Evolutionary conservation across 2,329 filamentous ascomycete species (phyloP).

Genomic region (Sporothrix euskadiensis): DNA sequence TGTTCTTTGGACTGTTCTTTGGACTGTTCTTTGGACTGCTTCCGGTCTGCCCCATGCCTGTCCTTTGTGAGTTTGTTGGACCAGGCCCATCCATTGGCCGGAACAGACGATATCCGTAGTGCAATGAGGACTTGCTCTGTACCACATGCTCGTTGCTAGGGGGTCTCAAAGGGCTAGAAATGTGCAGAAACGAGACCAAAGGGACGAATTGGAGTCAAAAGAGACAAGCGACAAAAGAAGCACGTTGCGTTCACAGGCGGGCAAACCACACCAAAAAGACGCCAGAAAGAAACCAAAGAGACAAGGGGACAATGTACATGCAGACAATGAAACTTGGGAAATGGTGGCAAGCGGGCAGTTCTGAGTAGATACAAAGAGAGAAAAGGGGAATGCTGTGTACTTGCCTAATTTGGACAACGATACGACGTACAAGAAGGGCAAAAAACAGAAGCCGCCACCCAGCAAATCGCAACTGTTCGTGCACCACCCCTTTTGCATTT

Average conservation of each 20-base stretch:
- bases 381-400: not conserved
- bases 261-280: not conserved
- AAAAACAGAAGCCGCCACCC: not conserved
- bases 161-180: not conserved
- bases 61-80: not conserved
- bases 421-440: not conserved
- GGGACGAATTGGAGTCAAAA: not conserved
- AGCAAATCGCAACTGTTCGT: not conserved
- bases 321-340: slow-evolving; percentile 1
- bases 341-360: too few species aligned
- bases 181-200: not conserved
- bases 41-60: not conserved
- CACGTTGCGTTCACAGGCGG: not conserved
- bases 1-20: not conserved
- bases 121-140: slow-evolving; percentile 7
- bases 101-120: not conserved
- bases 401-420: not conserved
- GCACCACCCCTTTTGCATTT: not conserved
- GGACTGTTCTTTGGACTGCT: not conserved
- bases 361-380: not conserved
- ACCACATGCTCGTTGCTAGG: not conserved
- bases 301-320: not conserved
- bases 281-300: not conserved
- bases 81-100: not conserved
- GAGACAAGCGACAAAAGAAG: not conserved